These are phyloP conservation scores for Stachybotrys echinatus DNA, from an alignment of 2,329 filamentous ascomycete species.

Conservation along the genomic window DNA sequence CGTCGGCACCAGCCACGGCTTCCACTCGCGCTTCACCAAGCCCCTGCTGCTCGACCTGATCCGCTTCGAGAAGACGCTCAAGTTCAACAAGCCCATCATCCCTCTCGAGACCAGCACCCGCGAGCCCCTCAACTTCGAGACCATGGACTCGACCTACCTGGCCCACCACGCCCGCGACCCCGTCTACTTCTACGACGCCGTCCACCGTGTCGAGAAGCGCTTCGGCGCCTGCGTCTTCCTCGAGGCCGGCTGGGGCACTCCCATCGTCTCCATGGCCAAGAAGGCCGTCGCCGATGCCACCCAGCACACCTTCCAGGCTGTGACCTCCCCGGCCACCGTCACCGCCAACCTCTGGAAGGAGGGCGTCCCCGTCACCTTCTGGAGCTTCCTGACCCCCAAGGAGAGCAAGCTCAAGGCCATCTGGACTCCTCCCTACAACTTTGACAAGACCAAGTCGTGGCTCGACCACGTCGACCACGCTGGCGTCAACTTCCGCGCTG, in stretches of 20 bases:
- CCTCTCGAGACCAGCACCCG: slow-evolving; percentile 8
- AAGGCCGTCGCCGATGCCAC: slow-evolving; percentile 6
- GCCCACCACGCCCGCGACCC: slow-evolving; percentile 9
- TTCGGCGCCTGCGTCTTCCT: slow-evolving; percentile 9
- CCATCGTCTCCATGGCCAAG: slow-evolving; percentile 10
- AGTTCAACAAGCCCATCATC: slow-evolving; percentile 6
- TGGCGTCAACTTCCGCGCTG: slow-evolving; percentile 1
- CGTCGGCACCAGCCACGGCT: slow-evolving; percentile 9
- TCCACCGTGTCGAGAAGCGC: slow-evolving; percentile 5
- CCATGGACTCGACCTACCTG: slow-evolving; percentile 3
- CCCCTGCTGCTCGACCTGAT: slow-evolving; percentile 6
- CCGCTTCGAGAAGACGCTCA: slow-evolving; percentile 2
- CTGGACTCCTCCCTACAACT: slow-evolving; percentile 12
- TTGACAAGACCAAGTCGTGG: slow-evolving; percentile 11
- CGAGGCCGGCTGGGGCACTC: slow-evolving; percentile 9
- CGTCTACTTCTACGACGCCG: slow-evolving; percentile 9
- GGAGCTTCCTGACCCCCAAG: slow-evolving; percentile 10
- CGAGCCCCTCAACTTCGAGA: neutral
- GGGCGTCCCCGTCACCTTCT: slow-evolving; percentile 6
- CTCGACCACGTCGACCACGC: slow-evolving; percentile 10
- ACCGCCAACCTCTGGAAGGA: slow-evolving; percentile 8
- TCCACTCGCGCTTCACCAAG: slow-evolving; percentile 9
- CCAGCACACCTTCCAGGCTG: slow-evolving; percentile 7
- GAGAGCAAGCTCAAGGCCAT: slow-evolving; percentile 3
- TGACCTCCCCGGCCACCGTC: slow-evolving; percentile 1